phyloP scores from a whole-genome alignment of 495 filamentous ascomycete species.

The Xylaria sp. region DNA sequence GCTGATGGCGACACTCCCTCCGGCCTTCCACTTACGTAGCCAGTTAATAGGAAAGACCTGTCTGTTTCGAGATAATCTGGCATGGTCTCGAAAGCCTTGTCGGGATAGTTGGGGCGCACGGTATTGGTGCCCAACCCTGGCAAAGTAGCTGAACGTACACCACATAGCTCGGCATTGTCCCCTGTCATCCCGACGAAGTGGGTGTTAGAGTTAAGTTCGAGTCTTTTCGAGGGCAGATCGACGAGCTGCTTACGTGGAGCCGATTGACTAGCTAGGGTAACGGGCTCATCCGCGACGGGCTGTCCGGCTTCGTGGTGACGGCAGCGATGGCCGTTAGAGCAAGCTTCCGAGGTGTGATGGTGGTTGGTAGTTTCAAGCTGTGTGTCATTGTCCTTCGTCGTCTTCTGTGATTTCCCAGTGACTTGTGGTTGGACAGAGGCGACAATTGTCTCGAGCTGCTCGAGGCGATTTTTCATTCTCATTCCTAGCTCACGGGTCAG shows the following conservation, averaged over 20 bases:
- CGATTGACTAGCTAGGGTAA: background rate
- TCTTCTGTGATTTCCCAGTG: background rate
- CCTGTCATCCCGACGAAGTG: background rate
- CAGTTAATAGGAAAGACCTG: background rate
- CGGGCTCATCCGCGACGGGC: background rate
- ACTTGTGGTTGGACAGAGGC: background rate
- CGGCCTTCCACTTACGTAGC: background rate
- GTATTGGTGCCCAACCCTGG: background rate
- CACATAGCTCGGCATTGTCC: background rate
- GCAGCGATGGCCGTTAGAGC: background rate
- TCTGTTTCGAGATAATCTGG: background rate
- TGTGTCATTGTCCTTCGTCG: background rate
- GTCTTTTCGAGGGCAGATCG: background rate
- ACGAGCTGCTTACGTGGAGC: background rate
- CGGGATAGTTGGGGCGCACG: background rate
- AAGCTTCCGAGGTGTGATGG: background rate
- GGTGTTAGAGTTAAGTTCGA: background rate
- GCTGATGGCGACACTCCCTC: background rate
- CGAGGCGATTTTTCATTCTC: background rate
- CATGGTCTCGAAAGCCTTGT: background rate
- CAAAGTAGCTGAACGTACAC: background rate
- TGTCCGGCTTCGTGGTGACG: background rate
- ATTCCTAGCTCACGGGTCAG: background rate
- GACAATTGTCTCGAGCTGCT: background rate
- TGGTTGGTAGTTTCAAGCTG: background rate